These are phyloP conservation scores for Pythium chondricola DNA, from an alignment of 352 stramenopile species.

Conservation along the genomic window DNA sequence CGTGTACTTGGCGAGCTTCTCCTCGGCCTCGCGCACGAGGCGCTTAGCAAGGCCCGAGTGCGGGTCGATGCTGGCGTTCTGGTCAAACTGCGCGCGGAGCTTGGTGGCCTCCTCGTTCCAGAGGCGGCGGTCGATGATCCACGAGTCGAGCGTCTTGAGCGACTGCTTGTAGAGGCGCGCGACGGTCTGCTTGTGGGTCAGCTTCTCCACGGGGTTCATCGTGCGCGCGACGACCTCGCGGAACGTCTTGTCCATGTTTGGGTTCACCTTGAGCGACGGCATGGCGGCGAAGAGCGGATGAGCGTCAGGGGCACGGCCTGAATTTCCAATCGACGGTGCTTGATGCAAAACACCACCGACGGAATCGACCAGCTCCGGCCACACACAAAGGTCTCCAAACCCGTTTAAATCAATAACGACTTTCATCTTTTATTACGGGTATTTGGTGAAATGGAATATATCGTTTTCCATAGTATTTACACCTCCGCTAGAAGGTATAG, in stretches of 20 bases:
- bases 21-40: slow-evolving; percentile 88
- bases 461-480: too few relatives aligned
- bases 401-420: too few relatives aligned
- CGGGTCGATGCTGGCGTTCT: slow-evolving; percentile 46
- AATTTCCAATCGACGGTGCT: neutral
- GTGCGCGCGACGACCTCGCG: slow-evolving; percentile 74
- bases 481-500: too few relatives aligned
- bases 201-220: slow-evolving; percentile 42
- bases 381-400: neutral
- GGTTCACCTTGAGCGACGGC: slow-evolving; percentile 68
- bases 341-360: neutral
- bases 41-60: slow-evolving; percentile 66
- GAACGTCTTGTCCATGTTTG: slow-evolving; percentile 83
- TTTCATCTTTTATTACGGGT: too few relatives aligned
- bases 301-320: neutral
- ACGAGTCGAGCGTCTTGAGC: slow-evolving; percentile 92
- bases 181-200: slow-evolving; percentile 87
- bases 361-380: too few relatives aligned
- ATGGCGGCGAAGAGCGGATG: too few relatives aligned
- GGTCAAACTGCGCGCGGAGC: slow-evolving; percentile 92
- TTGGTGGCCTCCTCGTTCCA: slow-evolving; percentile 93
- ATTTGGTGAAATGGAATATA: too few relatives aligned
- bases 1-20: slow-evolving; percentile 91
- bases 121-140: slow-evolving; percentile 93
- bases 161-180: slow-evolving; percentile 93